Percentiles rank a stretch among this genome's conserved stretches.
phyloP scores from a whole-genome alignment of 768 basidiomycete genomes.

The Sistotremastrum niveocremeum region DNA sequence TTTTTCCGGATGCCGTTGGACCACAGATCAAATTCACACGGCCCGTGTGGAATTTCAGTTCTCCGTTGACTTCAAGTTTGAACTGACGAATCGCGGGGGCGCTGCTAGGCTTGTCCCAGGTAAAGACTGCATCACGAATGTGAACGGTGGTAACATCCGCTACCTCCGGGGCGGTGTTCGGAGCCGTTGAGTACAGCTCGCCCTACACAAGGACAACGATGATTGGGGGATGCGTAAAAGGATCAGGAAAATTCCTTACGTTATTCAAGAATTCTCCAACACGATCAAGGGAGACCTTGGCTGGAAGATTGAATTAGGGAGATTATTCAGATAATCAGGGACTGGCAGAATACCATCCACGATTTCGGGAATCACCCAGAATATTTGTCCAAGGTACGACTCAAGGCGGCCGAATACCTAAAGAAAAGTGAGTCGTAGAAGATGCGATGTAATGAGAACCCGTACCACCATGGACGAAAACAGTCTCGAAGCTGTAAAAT shows the following conservation, averaged over 20 bases:
- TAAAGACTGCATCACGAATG: too few species aligned
- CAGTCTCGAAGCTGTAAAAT: conserved; percentile 18
- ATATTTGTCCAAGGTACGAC: conserved; percentile 28
- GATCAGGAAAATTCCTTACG: conserved; percentile 2
- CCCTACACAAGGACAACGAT: too few species aligned
- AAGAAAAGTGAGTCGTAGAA: too few species aligned
- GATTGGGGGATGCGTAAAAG: too few species aligned
- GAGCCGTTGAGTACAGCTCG: too few species aligned
- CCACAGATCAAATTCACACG: conserved; percentile 17
- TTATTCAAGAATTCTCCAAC: conserved; percentile 26
- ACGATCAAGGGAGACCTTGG: conserved; percentile 27
- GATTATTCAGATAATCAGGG: too few species aligned
- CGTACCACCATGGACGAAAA: conserved; percentile 24
- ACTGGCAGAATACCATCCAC: conserved; percentile 1
- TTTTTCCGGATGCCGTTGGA: conserved; percentile 20
- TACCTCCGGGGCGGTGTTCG: too few species aligned
- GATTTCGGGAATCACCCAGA: conserved; percentile 11
- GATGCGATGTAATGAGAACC: background rate
- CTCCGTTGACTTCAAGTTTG: too few species aligned
- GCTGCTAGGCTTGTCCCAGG: too few species aligned
- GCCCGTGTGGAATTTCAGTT: conserved; percentile 1
- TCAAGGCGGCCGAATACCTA: conserved; percentile 48
- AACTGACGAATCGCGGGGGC: too few species aligned
- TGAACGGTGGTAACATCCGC: too few species aligned
- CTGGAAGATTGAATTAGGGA: conserved; percentile 6